Base-by-base conservation (phyloP, 2,329 filamentous ascomycete species). In the Monascus ruber region DNA sequence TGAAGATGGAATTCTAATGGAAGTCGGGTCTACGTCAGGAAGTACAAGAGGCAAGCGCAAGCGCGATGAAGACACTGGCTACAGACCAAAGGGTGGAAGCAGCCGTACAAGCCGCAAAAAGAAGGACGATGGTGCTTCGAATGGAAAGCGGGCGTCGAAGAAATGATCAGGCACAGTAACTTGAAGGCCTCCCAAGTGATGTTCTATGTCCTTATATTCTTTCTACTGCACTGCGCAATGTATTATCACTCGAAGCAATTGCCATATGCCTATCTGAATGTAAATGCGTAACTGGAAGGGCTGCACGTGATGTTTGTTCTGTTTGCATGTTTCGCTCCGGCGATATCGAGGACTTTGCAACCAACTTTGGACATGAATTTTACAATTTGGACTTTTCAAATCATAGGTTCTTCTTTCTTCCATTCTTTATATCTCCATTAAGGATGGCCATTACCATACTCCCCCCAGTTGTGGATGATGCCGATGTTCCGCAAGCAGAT, bases 361-460 rank as follows among this genome's bases (percentile, higher is more conserved):
- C 17, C 17, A 17, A 17, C 17, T 17, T 17, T 17, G 17, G 17
- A 17, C 17, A 17, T 46, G 38, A 35, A 24, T 17, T 25, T 34
- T 32, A 31, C 29, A 31, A 31, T 31, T 3, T 8, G n/a, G 29
- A 31, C n/a, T 31, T 31, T 31, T 31, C 17, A 17, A 17, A 17
- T 17, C 17, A 17, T 17, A 17, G 17, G 17, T 17, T 17, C 17
- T 17, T 17, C 17, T 17, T 17, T 17, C 17, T 17, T 33, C 42
- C 40, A 34, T 8, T 25, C 36, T 38, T 37, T 33, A 11, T 26
- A 26, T 24, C 27, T 29, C 27, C 34, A 41, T 32, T 25, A 31
- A 45, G 9, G 34, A 79, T 79, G 76, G 70, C 73, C 11, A 73
- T 79, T 46, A 73, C 73, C 5, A 79, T 79, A 47, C 63, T 76